Percentiles rank a stretch among this genome's conserved stretches.
Evolutionary conservation across 805 yeast species (phyloP).

Genomic region (Lachancea quebecensis): DNA sequence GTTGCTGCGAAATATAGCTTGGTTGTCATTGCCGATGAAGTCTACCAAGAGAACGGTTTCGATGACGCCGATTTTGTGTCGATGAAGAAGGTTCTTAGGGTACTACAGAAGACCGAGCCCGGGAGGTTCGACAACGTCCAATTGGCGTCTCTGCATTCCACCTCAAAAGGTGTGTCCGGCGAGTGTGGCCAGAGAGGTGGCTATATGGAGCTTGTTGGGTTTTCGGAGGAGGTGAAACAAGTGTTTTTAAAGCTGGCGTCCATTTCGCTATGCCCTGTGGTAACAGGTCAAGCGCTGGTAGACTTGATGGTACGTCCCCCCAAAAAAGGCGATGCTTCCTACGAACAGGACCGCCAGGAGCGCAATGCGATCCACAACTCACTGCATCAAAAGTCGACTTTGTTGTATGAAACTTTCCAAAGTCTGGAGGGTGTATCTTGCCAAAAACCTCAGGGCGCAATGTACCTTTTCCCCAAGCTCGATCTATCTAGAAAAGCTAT

Average conservation of each 20-base stretch:
- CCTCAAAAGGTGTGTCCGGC: conserved; percentile 95
- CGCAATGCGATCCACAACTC: conserved; percentile 53
- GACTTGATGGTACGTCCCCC: conserved; percentile 96
- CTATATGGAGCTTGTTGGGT: conserved; percentile 88
- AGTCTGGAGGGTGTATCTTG: conserved; percentile 77
- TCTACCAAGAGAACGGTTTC: conserved; percentile 89
- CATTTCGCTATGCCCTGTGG: conserved; percentile 88
- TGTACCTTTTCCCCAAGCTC: conserved; percentile 89
- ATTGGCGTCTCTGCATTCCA: conserved; percentile 91
- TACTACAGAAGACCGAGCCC: conserved; percentile 48
- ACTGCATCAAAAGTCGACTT: conserved; percentile 54
- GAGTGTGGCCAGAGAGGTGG: conserved; percentile 99
- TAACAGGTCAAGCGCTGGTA: conserved; percentile 87
- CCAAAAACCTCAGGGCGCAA: conserved; percentile 92
- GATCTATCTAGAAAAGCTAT: conserved; percentile 58
- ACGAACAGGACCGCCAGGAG: conserved; percentile 58
- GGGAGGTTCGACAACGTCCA: conserved; percentile 66
- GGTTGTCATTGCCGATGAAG: conserved; percentile 94
- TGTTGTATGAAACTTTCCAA: conserved; percentile 63
- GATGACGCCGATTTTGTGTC: conserved; percentile 69
- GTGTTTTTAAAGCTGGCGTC: conserved; percentile 81
- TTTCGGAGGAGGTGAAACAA: conserved; percentile 59
- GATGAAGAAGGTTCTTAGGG: conserved; percentile 69
- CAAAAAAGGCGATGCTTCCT: conserved; percentile 64
- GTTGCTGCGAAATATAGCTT: conserved; percentile 82